Base-by-base conservation (phyloP, 306 rosid genomes). In the Ochetophila trinervis region DNA sequence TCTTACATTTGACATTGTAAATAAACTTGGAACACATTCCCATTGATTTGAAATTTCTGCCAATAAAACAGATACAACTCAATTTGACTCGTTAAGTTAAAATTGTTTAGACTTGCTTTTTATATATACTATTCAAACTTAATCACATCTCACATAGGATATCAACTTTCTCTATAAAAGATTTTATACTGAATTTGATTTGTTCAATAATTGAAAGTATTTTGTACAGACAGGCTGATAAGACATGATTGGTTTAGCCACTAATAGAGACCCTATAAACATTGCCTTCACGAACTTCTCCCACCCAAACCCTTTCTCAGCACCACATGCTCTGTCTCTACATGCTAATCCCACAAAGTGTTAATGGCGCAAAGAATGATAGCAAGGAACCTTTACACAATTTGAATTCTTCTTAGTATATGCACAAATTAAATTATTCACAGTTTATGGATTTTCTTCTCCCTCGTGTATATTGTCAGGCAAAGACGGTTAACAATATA, bases 331-430 rank as follows among this genome's bases (percentile, higher is more conserved):
- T 50, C 50, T 24, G 27, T 14, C n/a, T 22, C 52, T 21, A 37
- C 48, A 47, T 65, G 35, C 22, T 40, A 53, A 64, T 76, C 73
- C 56, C 61, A 60, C 17, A 5, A 16, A 27, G 16, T 60, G 58
- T 40, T 67, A 74, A 66, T 30, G 2, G 62, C 59, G 58, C 65
- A 87, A 83, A 82, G 81, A 4, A 86, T 85, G 68, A 60, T 64
- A 63, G 73, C 23, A 61, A 44, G 53, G 59, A 67, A 71, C 63
- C 75, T 79, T 67, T 64, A 40, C 45, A 72, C 76, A 76, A 35
- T 37, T 55, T 64, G 58, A 74, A 67, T 47, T 75, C 35, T 54
- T 62, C 72, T 62, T 42, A 15, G 84, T 42, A 71, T 37, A 82
- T 76, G 84, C 63, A 81, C 80, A 70, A 51, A 52, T 21, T 56